phyloP scores from a whole-genome alignment of 2,329 filamentous ascomycete genomes.

The Penicillium brevicompactum region DNA sequence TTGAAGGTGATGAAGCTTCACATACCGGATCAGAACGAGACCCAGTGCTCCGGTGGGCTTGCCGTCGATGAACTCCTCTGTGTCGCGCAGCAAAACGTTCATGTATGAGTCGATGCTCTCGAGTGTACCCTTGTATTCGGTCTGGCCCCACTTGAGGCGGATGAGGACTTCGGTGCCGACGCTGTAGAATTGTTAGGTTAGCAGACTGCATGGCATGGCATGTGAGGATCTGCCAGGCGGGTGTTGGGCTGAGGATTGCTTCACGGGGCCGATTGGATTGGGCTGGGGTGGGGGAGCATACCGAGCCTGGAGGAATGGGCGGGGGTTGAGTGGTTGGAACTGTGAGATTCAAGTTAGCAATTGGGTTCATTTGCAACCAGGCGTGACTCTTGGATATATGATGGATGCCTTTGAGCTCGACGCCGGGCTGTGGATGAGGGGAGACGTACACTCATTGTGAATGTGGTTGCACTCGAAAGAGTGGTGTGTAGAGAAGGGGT shows the following conservation, averaged over 20 bases:
- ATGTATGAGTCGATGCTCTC: conserved; percentile 97
- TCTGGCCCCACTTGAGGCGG: conserved; percentile 96
- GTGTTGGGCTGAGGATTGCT: background rate
- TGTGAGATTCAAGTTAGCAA: conserved; percentile 32
- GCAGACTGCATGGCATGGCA: background rate
- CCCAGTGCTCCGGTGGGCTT: conserved; percentile 83
- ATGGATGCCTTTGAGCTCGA: conserved; percentile 11
- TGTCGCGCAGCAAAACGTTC: conserved; percentile 91
- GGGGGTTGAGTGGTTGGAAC: conserved; percentile 95
- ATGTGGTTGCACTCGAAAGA: conserved; percentile 1
- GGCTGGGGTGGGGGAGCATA: conserved; percentile 51
- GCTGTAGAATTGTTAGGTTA: conserved; percentile 44
- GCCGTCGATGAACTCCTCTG: conserved; percentile 89
- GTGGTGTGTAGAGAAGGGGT: background rate
- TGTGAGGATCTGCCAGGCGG: background rate
- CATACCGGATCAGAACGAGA: conserved; percentile 86
- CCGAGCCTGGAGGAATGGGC: conserved; percentile 93
- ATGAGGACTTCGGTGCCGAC: conserved; percentile 90
- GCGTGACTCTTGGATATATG: background rate
- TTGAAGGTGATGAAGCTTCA: conserved; percentile 2
- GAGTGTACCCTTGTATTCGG: conserved; percentile 92
- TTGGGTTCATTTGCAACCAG: background rate
- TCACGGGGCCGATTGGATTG: background rate
- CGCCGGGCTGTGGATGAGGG: background rate
- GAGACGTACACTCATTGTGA: conserved; percentile 38